Conservation (phyloP, 2,329 filamentous ascomycete genomes). For the Pseudogymnoascus sp. region DNA sequence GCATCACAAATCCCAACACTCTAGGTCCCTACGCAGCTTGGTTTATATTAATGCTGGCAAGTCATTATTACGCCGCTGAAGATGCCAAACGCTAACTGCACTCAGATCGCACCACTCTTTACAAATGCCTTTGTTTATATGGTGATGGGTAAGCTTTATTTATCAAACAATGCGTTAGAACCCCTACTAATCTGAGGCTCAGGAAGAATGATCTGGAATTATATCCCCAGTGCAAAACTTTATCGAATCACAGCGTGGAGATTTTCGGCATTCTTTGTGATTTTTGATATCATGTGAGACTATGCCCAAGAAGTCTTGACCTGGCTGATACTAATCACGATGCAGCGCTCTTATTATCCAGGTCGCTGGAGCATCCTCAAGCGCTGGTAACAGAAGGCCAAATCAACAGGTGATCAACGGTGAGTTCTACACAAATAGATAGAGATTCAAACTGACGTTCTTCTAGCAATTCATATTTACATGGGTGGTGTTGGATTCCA, state of each 20-base stretch:
- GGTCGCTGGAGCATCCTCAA: slow-evolving; percentile 19
- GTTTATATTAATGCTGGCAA: slow-evolving; percentile 20
- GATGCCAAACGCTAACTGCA: background rate
- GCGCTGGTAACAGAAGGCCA: slow-evolving; percentile 32
- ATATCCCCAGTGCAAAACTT: slow-evolving; percentile 17
- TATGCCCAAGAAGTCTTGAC: background rate
- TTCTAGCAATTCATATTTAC: slow-evolving; percentile 37
- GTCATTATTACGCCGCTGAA: background rate
- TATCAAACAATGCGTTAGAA: background rate
- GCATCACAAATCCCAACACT: slow-evolving; percentile 27
- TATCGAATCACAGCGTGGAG: slow-evolving; percentile 19
- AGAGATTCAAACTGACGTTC: slow-evolving; percentile 23
- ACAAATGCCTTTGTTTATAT: slow-evolving; percentile 26
- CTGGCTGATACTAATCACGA: slow-evolving; percentile 5
- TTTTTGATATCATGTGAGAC: slow-evolving; percentile 24
- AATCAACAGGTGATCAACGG: slow-evolving; percentile 18
- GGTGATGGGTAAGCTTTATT: slow-evolving; percentile 15
- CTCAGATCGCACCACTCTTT: slow-evolving; percentile 20
- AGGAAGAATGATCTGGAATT: slow-evolving; percentile 24
- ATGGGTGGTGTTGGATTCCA: slow-evolving; percentile 48
- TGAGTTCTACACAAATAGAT: slow-evolving; percentile 11
- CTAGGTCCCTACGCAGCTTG: slow-evolving; percentile 14
- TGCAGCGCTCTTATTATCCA: slow-evolving; percentile 22
- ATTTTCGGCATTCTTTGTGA: slow-evolving; percentile 23
- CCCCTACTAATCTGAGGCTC: background rate